Conservation (phyloP, 1,139 yeast species). For the Meyerozyma carpophila region DNA sequence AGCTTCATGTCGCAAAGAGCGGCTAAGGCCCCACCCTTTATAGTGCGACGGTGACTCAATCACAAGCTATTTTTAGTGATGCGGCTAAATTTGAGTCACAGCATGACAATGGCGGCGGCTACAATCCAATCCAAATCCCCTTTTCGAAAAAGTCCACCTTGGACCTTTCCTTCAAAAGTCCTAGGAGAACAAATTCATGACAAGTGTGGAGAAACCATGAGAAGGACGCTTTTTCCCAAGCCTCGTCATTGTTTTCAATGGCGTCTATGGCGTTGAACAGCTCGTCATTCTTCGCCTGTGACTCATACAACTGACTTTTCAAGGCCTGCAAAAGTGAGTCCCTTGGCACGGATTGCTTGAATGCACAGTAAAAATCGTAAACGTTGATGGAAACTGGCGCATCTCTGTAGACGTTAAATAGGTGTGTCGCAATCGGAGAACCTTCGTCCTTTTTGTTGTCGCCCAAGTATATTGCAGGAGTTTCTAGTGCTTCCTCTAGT, state of each 20-base stretch:
- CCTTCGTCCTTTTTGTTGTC: constrained; percentile 7
- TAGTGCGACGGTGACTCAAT: background rate
- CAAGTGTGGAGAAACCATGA: constrained; percentile 42
- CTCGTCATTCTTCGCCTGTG: background rate
- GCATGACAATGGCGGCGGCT: constrained; percentile 2
- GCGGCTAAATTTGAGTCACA: background rate
- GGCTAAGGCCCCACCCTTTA: background rate
- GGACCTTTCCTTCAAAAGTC: constrained; percentile 37
- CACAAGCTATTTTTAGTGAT: background rate
- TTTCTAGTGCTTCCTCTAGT: constrained; percentile 28
- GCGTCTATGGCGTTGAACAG: background rate
- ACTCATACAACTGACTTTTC: background rate
- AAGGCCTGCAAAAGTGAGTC: constrained; percentile 21
- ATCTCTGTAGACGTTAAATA: constrained; percentile 72
- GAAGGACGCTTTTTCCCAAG: constrained; percentile 28
- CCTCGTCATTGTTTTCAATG: constrained; percentile 5
- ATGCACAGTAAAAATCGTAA: constrained; percentile 72
- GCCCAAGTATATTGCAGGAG: constrained; percentile 18
- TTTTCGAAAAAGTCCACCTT: constrained; percentile 43
- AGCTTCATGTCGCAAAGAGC: constrained; percentile 7
- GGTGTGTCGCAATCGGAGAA: constrained; percentile 50
- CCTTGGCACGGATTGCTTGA: constrained; percentile 50
- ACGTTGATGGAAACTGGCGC: constrained; percentile 72
- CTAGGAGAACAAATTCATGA: constrained; percentile 35
- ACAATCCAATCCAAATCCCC: constrained; percentile 39